Conservation (phyloP, 331 rosid species). For the Cydonia oblonga region DNA sequence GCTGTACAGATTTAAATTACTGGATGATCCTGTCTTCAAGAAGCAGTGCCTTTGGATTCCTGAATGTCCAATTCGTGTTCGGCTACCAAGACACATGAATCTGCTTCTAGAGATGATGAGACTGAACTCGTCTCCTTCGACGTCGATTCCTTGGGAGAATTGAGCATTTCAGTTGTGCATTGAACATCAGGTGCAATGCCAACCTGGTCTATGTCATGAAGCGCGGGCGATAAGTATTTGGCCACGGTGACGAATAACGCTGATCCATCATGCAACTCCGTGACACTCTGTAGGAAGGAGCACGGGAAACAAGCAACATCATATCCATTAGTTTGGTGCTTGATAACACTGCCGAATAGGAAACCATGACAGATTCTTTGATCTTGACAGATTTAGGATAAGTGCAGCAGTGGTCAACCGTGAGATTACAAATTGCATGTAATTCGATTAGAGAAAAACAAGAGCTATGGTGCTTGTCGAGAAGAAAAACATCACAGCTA, state of each 20-base stretch:
- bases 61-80: conserved; percentile 75
- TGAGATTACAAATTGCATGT: too few species aligned
- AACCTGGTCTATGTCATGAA: conserved; percentile 86
- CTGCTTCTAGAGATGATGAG: conserved; percentile 62
- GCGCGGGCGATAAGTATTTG: conserved; percentile 79
- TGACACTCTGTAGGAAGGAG: conserved; percentile 56
- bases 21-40: conserved; percentile 27
- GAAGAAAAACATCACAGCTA: background rate
- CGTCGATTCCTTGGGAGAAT: conserved; percentile 30
- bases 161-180: conserved; percentile 79
- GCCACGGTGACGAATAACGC: conserved; percentile 92
- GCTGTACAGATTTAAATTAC: background rate
- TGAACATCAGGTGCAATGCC: conserved; percentile 83
- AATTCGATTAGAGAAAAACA: background rate
- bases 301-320: background rate
- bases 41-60: conserved; percentile 76
- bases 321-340: background rate
- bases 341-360: background rate
- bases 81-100: conserved; percentile 83
- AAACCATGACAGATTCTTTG: background rate
- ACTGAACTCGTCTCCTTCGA: conserved; percentile 34
- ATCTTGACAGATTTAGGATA: background rate
- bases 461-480: background rate
- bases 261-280: conserved; percentile 90
- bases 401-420: background rate